These are phyloP conservation scores for Monilinia laxa DNA, from an alignment of 2,329 filamentous ascomycete genomes.

Conservation along the genomic window DNA sequence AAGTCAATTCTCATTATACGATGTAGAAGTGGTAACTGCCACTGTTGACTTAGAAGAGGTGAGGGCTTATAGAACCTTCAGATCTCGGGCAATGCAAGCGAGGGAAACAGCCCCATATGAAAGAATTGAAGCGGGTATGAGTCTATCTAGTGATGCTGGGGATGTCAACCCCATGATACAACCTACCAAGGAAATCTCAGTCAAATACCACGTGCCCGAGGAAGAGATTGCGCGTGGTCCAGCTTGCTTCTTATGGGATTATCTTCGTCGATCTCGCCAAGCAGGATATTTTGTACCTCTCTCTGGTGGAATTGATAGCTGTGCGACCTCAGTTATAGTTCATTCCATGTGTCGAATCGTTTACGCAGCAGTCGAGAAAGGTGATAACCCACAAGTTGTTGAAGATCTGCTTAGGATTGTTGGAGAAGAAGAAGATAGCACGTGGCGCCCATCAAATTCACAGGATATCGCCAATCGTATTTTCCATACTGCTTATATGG, in stretches of 20 bases:
- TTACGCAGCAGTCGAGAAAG: conserved; percentile 50
- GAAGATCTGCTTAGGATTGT: conserved; percentile 51
- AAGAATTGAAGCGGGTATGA: conserved; percentile 44
- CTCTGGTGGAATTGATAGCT: conserved; percentile 22
- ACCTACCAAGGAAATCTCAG: conserved; percentile 24
- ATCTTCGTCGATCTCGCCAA: conserved; percentile 16
- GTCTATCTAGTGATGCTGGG: conserved; percentile 44
- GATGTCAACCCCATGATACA: conserved; percentile 48
- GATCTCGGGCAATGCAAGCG: conserved; percentile 29
- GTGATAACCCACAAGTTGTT: conserved; percentile 53
- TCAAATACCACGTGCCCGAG: conserved; percentile 17
- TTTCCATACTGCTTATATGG: conserved; percentile 52
- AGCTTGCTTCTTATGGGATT: conserved; percentile 24
- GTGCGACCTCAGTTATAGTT: conserved; percentile 21
- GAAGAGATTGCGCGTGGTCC: conserved; percentile 22
- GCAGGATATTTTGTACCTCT: conserved; percentile 24
- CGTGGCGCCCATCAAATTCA: conserved; percentile 44
- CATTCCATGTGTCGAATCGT: conserved; percentile 50
- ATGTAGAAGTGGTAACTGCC: conserved; percentile 65
- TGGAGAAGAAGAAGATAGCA: conserved; percentile 47
- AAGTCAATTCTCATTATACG: conserved; percentile 43
- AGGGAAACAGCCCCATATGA: conserved; percentile 43
- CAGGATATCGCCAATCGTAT: conserved; percentile 58
- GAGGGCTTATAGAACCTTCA: conserved; percentile 52
- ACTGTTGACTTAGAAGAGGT: conserved; percentile 73